Percentiles rank a stretch among this genome's conserved stretches.
These are phyloP conservation scores for Yamadazyma diospyri DNA, from an alignment of 1,139 yeast genomes.

Conservation along the genomic window DNA sequence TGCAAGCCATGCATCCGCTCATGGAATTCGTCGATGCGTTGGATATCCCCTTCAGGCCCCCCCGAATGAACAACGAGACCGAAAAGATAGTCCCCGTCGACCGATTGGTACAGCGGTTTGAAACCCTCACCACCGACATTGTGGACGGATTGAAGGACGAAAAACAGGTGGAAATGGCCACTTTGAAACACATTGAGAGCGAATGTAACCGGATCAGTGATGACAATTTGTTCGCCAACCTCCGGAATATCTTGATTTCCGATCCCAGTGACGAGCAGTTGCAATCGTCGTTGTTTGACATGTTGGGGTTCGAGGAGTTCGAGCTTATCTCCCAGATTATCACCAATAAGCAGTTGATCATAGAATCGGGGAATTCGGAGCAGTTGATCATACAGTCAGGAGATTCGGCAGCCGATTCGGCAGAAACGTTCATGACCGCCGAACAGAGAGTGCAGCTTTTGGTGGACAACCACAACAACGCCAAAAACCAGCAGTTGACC, in stretches of 20 bases:
- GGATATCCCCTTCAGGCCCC: conserved; percentile 22
- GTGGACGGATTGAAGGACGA: conserved; percentile 28
- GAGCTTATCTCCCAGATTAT: conserved; percentile 70
- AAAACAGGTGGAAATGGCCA: conserved; percentile 12
- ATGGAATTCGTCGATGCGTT: conserved; percentile 40
- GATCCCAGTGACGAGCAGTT: conserved; percentile 54
- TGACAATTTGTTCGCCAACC: conserved; percentile 21
- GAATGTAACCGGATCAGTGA: conserved; percentile 29
- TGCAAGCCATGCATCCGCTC: conserved; percentile 75
- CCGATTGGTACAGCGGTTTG: conserved; percentile 25
- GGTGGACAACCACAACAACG: conserved; percentile 48
- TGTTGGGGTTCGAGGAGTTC: conserved; percentile 81
- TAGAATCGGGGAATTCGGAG: conserved; percentile 14
- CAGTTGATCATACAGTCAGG: conserved; percentile 13
- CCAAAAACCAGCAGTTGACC: conserved; percentile 49
- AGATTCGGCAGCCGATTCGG: no score
- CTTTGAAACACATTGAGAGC: conserved; percentile 19
- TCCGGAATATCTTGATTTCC: conserved; percentile 23
- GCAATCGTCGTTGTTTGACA: conserved; percentile 68
- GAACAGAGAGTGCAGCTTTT: conserved; percentile 59
- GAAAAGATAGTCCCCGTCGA: conserved; percentile 26
- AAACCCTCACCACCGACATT: conserved; percentile 28
- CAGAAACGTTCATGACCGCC: conserved; percentile 42
- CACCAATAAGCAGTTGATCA: conserved; percentile 41
- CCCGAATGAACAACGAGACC: conserved; percentile 33